Evolutionary conservation across 192 early-diverging fungal species (phyloP).

Genomic region (Chytriomyces sp.): DNA sequence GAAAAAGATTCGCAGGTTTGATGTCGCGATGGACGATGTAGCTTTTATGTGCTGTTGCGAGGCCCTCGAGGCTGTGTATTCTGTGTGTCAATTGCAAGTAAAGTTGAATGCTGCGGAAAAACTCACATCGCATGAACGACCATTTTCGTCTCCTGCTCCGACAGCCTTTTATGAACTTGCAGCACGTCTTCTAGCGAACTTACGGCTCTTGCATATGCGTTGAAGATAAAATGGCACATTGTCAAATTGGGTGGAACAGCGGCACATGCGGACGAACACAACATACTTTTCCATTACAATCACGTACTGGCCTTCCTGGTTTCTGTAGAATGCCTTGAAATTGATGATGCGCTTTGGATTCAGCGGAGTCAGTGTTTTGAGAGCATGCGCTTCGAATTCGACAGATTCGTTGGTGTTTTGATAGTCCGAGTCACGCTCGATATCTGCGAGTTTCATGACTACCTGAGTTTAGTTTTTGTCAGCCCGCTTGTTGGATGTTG

Average conservation of each 20-base stretch:
- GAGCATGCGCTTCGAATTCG: conserved; percentile 8
- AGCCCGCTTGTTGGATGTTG: too few relatives aligned
- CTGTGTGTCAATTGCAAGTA: background rate
- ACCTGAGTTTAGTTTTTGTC: background rate
- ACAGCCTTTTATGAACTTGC: conserved; percentile 28
- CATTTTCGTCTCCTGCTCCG: conserved; percentile 41
- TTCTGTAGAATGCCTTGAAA: conserved; percentile 26
- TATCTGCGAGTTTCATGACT: conserved; percentile 16
- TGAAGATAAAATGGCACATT: background rate
- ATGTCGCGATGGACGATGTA: conserved; percentile 46
- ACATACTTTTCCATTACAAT: conserved; percentile 25
- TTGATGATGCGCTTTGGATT: conserved; percentile 18
- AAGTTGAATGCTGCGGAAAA: background rate
- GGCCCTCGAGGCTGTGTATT: conserved; percentile 20
- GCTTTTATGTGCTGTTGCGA: conserved; percentile 38
- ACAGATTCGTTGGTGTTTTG: background rate
- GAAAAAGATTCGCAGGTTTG: conserved; percentile 46
- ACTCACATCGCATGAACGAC: conserved; percentile 39
- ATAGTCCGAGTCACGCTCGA: conserved; percentile 18
- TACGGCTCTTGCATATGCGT: conserved; percentile 10
- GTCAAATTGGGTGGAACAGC: background rate
- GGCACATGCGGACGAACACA: background rate
- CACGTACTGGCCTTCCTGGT: conserved; percentile 20
- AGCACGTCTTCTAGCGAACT: conserved; percentile 19
- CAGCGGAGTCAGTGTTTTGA: background rate